These are phyloP conservation scores for Wilcoxina mikolae DNA, from an alignment of 495 filamentous ascomycete species.

Conservation along the genomic window DNA sequence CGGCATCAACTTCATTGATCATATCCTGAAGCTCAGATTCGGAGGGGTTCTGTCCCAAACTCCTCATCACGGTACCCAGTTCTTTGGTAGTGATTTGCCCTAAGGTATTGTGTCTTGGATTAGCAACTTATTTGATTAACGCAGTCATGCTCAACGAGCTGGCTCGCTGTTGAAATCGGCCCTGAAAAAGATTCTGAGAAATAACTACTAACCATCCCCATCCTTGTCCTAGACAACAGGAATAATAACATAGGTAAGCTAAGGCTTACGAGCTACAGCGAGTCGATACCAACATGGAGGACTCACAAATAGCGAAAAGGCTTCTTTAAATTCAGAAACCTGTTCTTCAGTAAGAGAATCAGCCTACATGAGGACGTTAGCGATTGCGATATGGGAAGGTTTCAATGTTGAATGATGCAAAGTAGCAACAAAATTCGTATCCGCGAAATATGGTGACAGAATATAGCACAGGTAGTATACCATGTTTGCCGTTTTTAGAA, in stretches of 20 bases:
- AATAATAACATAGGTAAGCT: background rate
- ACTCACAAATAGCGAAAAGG: conserved; percentile 99
- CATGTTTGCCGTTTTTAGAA: no score
- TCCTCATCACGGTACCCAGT: conserved; percentile 97
- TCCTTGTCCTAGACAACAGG: conserved; percentile 72
- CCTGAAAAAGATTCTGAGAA: no score
- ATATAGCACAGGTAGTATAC: no score
- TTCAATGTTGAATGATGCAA: no score
- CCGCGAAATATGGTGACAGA: no score
- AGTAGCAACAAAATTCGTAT: no score
- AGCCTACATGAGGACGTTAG: conserved; percentile 39
- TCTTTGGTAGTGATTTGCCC: conserved; percentile 99
- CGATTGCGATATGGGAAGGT: no score
- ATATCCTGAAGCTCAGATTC: conserved; percentile 98
- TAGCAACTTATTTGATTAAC: no score
- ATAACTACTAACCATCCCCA: conserved; percentile 78
- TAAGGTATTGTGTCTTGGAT: no score
- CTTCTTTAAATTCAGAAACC: conserved; percentile 99
- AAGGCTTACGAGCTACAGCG: conserved; percentile 6
- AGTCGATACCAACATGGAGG: background rate
- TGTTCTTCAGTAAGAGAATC: conserved; percentile 96
- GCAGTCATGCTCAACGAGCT: no score
- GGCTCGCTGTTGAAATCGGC: background rate
- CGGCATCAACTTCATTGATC: conserved; percentile 99
- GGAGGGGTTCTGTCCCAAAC: conserved; percentile 97